These are phyloP conservation scores for Glarea lozoyensis DNA, from an alignment of 495 filamentous ascomycete genomes.

Conservation along the genomic window DNA sequence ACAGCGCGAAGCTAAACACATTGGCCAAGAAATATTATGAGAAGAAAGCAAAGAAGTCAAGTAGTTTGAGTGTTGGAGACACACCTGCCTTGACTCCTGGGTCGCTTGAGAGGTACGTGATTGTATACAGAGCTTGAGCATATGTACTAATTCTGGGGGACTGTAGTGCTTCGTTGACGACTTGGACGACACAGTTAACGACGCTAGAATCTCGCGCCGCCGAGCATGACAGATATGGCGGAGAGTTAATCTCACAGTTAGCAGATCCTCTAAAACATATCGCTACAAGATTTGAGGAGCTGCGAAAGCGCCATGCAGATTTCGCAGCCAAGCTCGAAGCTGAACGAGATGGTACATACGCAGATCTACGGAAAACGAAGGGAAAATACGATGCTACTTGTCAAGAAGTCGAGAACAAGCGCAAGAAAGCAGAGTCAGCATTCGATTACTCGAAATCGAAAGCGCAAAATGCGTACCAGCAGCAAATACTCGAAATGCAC, in stretches of 20 bases:
- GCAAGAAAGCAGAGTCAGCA: constrained; percentile 86
- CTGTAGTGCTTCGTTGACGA: constrained; percentile 77
- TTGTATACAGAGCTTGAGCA: background rate
- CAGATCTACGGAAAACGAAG: constrained; percentile 84
- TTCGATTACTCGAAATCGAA: constrained; percentile 81
- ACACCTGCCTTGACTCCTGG: constrained; percentile 88
- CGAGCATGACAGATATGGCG: constrained; percentile 78
- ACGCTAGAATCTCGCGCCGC: constrained; percentile 80
- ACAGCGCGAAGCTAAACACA: constrained; percentile 74
- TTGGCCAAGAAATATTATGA: constrained; percentile 94
- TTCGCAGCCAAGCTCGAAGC: constrained; percentile 82
- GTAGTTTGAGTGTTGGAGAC: constrained; percentile 86
- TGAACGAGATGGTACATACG: constrained; percentile 74
- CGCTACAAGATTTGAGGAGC: constrained; percentile 71
- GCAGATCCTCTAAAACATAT: constrained; percentile 76
- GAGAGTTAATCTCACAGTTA: constrained; percentile 64
- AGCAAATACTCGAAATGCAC: constrained; percentile 87
- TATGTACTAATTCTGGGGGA: constrained; percentile 8
- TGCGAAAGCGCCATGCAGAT: constrained; percentile 84
- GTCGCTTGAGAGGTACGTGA: constrained; percentile 72
- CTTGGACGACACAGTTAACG: constrained; percentile 88
- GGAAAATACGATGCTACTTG: constrained; percentile 86
- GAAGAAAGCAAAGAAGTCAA: constrained; percentile 86
- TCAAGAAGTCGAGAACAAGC: constrained; percentile 87
- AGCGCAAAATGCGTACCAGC: constrained; percentile 80